These are phyloP conservation scores for Vaccinium darrowii DNA, from an alignment of 148 eudicot species.

Conservation along the genomic window DNA sequence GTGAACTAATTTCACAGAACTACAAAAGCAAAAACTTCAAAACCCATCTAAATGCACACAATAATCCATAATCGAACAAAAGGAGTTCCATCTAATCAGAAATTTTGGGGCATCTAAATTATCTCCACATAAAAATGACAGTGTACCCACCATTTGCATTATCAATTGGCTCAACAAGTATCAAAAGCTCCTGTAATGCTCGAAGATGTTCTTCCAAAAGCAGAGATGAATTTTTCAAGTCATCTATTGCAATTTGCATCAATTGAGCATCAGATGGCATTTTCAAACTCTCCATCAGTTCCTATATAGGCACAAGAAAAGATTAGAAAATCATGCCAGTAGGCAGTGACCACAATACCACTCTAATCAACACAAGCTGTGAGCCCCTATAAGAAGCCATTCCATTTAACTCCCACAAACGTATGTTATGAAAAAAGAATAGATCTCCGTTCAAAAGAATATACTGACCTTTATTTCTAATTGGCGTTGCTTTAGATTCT, in stretches of 20 bases:
- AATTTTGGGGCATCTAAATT: background rate
- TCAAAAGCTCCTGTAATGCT: constrained; percentile 75
- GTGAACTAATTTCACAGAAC: background rate
- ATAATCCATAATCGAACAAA: background rate
- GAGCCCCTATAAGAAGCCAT: background rate
- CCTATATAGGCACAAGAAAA: constrained; percentile 44
- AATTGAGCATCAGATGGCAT: constrained; percentile 87
- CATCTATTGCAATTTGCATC: constrained; percentile 81
- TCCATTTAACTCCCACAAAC: background rate
- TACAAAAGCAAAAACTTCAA: background rate
- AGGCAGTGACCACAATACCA: background rate
- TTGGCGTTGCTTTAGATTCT: constrained; percentile 72
- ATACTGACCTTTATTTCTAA: constrained; percentile 62
- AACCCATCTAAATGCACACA: background rate
- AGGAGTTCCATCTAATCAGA: background rate
- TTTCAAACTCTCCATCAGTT: constrained; percentile 75
- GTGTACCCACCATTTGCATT: constrained; percentile 77
- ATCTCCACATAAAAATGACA: background rate
- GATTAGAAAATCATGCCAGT: background rate
- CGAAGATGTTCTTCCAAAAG: constrained; percentile 67
- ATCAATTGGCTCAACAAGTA: constrained; percentile 89
- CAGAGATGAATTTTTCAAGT: constrained; percentile 76
- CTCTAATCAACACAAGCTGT: background rate
- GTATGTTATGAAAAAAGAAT: background rate
- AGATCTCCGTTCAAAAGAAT: background rate